phyloP scores from a whole-genome alignment of 768 basidiomycete species.

The Thelephora ganbajun region DNA sequence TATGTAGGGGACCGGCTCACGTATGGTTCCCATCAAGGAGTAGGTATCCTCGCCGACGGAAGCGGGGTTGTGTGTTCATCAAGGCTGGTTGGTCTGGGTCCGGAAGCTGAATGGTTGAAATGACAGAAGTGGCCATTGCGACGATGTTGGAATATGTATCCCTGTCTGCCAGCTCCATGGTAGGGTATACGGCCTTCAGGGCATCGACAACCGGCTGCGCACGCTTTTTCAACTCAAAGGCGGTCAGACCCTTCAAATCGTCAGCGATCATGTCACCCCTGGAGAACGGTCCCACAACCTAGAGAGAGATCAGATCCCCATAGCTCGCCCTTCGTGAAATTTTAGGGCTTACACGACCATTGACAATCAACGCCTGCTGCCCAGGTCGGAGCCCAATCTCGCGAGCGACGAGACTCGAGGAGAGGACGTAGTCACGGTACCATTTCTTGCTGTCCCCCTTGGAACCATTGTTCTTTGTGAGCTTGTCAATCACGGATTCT shows the following conservation, averaged over 20 bases:
- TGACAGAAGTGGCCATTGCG: constrained; percentile 53
- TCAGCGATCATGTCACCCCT: constrained; percentile 41
- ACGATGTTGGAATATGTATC: constrained; percentile 42
- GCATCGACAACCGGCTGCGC: constrained; percentile 56
- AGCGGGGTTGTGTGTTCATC: constrained; percentile 48
- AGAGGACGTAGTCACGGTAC: constrained; percentile 29
- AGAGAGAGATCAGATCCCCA: background rate
- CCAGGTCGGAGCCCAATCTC: constrained; percentile 48
- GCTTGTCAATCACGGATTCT: constrained; percentile 16
- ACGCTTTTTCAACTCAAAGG: constrained; percentile 63
- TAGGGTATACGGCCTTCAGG: constrained; percentile 29
- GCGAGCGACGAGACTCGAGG: constrained; percentile 33
- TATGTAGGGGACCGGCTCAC: constrained; percentile 26
- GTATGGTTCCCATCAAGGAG: constrained; percentile 46
- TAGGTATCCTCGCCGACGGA: constrained; percentile 48
- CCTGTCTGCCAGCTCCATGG: constrained; percentile 19
- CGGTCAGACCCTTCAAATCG: constrained; percentile 63
- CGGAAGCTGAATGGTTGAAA: constrained; percentile 56
- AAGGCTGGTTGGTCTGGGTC: constrained; percentile 63
- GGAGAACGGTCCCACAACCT: constrained; percentile 71
- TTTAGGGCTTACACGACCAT: constrained; percentile 58
- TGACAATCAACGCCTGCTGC: constrained; percentile 52
- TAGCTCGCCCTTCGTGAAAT: constrained; percentile 1
- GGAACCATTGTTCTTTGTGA: constrained; percentile 22
- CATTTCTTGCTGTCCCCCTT: constrained; percentile 20